Evolutionary conservation across 2,329 filamentous ascomycete genomes (phyloP).

Genomic region (Fusarium palustre): DNA sequence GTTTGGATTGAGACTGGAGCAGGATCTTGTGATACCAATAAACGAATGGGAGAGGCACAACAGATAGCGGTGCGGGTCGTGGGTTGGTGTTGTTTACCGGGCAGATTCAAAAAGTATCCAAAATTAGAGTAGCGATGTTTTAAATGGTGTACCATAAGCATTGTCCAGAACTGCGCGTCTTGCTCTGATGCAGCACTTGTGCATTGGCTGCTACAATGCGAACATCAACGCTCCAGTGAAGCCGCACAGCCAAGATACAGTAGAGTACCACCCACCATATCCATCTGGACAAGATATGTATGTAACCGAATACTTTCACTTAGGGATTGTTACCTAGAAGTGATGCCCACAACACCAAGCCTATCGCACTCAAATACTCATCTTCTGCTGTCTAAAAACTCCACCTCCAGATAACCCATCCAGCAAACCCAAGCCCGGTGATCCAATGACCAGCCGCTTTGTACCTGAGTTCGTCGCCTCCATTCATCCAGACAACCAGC

Average conservation of each 20-base stretch:
- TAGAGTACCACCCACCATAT: no score
- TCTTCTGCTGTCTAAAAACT: not conserved
- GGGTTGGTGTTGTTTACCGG: not conserved
- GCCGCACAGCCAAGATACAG: not conserved
- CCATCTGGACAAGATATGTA: not conserved
- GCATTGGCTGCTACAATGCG: not conserved
- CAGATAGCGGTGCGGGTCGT: not conserved
- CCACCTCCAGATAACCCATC: constrained; percentile 46
- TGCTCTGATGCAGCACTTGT: not conserved
- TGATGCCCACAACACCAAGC: no score
- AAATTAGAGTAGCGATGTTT: not conserved
- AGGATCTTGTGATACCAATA: constrained; percentile 41
- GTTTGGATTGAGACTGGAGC: not conserved
- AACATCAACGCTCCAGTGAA: not conserved
- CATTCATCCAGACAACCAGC: constrained; percentile 49
- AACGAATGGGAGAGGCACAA: constrained; percentile 10
- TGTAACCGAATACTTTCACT: not conserved
- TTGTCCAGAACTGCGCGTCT: not conserved
- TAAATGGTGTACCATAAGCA: not conserved
- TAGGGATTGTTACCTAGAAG: not conserved
- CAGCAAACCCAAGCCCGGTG: constrained; percentile 41
- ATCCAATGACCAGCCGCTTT: constrained; percentile 47
- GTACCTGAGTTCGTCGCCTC: constrained; percentile 40
- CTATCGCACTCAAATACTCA: not conserved
- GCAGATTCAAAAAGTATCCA: not conserved